Evolutionary conservation across 208 protist species (phyloP).

Genomic region (Trypanosoma congolense): DNA sequence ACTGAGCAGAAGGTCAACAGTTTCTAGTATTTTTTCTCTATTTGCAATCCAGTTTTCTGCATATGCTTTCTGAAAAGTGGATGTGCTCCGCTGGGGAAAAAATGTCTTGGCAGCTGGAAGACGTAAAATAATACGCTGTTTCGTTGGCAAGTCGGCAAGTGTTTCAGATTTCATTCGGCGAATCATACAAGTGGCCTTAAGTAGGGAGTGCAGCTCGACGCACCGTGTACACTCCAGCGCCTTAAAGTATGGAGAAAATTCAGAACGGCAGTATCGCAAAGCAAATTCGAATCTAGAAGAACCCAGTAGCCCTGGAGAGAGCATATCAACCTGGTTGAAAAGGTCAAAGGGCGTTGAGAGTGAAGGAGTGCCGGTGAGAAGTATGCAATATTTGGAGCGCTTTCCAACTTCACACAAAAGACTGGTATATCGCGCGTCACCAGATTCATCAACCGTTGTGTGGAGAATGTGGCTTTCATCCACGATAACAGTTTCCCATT

Average conservation of each 20-base stretch:
- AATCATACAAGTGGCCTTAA: conserved; percentile 49
- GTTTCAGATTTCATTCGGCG: conserved; percentile 67
- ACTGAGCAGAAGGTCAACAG: conserved; percentile 46
- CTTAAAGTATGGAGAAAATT: conserved; percentile 48
- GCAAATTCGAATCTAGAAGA: conserved; percentile 59
- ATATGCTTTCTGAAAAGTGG: conserved; percentile 61
- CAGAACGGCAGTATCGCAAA: conserved; percentile 54
- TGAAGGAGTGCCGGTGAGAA: conserved; percentile 70
- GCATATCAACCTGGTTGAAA: conserved; percentile 69
- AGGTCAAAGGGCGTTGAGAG: conserved; percentile 64
- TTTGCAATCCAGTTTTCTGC: conserved; percentile 48
- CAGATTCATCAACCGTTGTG: conserved; percentile 42
- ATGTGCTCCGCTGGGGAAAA: background rate
- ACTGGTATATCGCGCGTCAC: conserved; percentile 66
- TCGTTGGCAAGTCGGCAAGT: conserved; percentile 61
- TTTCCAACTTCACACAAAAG: conserved; percentile 35
- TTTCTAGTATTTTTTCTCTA: conserved; percentile 47
- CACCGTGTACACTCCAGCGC: conserved; percentile 36
- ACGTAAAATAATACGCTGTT: conserved; percentile 58
- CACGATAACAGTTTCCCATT: conserved; percentile 55
- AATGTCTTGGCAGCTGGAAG: conserved; percentile 24
- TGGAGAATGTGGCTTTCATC: conserved; percentile 84
- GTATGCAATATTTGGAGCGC: conserved; percentile 42
- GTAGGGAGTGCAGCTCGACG: conserved; percentile 42
- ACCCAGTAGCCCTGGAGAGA: conserved; percentile 55